phyloP scores from a whole-genome alignment of 257 asterid species.

The Lavandula angustifolia region DNA sequence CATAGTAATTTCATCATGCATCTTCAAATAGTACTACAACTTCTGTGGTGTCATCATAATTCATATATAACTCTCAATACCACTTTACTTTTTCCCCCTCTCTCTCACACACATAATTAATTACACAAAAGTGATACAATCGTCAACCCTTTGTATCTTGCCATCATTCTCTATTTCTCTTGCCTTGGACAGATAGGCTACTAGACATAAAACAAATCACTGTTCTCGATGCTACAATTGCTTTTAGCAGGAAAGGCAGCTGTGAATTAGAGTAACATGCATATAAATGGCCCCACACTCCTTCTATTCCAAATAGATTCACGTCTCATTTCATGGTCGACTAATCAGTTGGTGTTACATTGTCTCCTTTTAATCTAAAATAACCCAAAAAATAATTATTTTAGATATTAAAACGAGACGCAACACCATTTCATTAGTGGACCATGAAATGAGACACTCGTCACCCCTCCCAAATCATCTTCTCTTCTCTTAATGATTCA shows the following conservation, averaged over 20 bases:
- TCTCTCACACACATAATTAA: constrained; percentile 27
- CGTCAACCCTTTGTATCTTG: constrained; percentile 51
- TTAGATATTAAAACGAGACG: no score
- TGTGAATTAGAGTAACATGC: constrained; percentile 16
- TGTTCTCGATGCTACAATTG: constrained; percentile 32
- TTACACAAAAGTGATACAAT: constrained; percentile 23
- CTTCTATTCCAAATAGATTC: no score
- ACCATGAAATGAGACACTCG: no score
- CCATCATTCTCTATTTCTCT: constrained; percentile 43
- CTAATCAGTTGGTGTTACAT: no score
- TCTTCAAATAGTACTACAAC: constrained; percentile 12
- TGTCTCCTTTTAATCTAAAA: no score
- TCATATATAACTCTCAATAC: no score
- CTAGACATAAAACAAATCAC: constrained; percentile 27
- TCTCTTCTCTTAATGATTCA: no score
- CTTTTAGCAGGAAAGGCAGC: constrained; percentile 44
- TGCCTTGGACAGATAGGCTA: constrained; percentile 33
- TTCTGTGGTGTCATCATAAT: constrained; percentile 29
- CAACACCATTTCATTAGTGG: no score
- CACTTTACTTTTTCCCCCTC: neutral
- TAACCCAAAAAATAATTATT: no score
- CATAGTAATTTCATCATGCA: constrained; percentile 6
- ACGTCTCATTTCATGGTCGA: no score
- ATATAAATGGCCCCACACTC: neutral
- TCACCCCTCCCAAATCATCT: no score